These are phyloP conservation scores for Crepidotus variabilis DNA, from an alignment of 768 basidiomycete species.

Conservation along the genomic window DNA sequence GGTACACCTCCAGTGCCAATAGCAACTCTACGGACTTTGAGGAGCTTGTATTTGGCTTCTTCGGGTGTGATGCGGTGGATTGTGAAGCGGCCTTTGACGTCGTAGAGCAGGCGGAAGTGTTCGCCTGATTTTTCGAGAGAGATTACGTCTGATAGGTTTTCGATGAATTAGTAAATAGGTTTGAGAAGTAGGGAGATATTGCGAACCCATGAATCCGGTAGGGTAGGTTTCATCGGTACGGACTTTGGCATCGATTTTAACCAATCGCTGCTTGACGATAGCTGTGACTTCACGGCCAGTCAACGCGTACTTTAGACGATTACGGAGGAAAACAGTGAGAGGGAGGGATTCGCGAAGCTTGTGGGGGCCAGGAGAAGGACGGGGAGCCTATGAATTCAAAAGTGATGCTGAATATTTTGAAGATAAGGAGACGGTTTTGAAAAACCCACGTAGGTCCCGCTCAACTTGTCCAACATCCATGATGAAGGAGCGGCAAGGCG, in stretches of 20 bases:
- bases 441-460: constrained; percentile 83
- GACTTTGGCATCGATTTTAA: constrained; percentile 99
- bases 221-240: constrained; percentile 97
- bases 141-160: constrained; percentile 72
- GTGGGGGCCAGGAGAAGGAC: constrained; percentile 97
- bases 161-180: background rate
- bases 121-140: constrained; percentile 98
- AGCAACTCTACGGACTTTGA: constrained; percentile 89
- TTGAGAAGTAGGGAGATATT: background rate
- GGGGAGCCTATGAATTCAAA: constrained; percentile 87
- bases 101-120: constrained; percentile 99
- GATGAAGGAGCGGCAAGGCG: constrained; percentile 94
- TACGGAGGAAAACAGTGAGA: constrained; percentile 95
- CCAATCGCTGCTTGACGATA: constrained; percentile 93
- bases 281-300: constrained; percentile 94
- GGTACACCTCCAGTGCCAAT: constrained; percentile 93
- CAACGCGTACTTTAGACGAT: constrained; percentile 98
- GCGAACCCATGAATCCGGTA: constrained; percentile 93
- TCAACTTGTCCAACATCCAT: constrained; percentile 99
- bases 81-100: constrained; percentile 99
- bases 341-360: constrained; percentile 98
- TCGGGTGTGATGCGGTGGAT: constrained; percentile 99
- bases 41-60: constrained; percentile 95
- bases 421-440: background rate
- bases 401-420: constrained; percentile 11